Conservation (phyloP, 257 asterid species). For the Nicotiana noctiflora region DNA sequence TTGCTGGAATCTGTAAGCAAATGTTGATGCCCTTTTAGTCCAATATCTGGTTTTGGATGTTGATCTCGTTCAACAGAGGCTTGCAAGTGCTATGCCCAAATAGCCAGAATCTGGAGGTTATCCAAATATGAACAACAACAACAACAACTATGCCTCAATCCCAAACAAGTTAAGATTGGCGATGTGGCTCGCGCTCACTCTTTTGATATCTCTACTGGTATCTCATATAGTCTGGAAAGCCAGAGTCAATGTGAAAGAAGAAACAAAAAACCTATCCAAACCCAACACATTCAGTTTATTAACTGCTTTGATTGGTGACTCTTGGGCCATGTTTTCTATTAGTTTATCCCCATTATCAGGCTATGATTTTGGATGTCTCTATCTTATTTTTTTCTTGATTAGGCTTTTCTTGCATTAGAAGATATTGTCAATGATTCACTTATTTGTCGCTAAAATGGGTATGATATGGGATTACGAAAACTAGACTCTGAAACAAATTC, state of each 20-base stretch:
- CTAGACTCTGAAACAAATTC: not conserved
- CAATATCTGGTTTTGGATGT: conserved; percentile 2
- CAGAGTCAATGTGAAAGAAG: not conserved
- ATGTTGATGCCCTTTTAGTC: not conserved
- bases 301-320: not conserved
- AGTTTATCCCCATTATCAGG: not conserved
- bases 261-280: not conserved
- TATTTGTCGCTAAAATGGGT: not conserved
- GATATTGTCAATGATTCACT: not conserved
- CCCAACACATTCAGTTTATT: not conserved
- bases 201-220: not conserved
- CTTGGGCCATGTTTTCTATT: not conserved
- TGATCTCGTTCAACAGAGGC: conserved; percentile 5
- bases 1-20: not conserved
- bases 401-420: not conserved
- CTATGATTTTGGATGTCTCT: not conserved
- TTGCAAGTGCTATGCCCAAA: not conserved
- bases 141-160: no score
- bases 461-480: not conserved
- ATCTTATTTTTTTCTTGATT: not conserved
- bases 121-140: not conserved
- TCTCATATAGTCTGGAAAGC: not conserved
- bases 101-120: not conserved
- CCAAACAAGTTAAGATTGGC: not conserved
- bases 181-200: not conserved